These are phyloP conservation scores for Botrytis fabae DNA, from an alignment of 2,329 filamentous ascomycete species.

Conservation along the genomic window DNA sequence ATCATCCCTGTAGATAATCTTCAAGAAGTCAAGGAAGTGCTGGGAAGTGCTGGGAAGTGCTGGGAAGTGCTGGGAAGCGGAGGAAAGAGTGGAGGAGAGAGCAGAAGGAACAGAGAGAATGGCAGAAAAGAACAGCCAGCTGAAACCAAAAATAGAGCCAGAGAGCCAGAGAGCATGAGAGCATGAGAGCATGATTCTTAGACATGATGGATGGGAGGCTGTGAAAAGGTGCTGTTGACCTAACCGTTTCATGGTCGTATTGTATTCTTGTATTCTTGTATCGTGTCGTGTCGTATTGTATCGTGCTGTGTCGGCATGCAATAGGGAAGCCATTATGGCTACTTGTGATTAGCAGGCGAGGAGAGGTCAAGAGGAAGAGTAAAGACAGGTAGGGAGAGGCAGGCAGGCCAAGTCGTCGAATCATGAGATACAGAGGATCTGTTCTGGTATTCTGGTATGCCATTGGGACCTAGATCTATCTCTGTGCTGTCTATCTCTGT, in stretches of 20 bases:
- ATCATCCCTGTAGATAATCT: neutral
- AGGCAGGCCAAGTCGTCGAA: neutral
- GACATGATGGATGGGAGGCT: slow-evolving; percentile 3
- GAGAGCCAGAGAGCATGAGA: neutral
- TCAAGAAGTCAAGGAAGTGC: neutral
- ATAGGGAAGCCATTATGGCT: neutral
- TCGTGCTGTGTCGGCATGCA: too few species aligned
- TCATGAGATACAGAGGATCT: neutral
- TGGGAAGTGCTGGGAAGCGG: too few species aligned
- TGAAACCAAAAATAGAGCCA: slow-evolving; percentile 6
- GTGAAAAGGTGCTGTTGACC: neutral
- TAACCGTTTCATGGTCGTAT: neutral
- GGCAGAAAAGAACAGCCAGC: neutral
- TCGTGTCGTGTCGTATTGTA: too few species aligned
- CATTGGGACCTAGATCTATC: too few species aligned
- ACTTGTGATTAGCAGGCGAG: neutral
- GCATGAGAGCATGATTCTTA: too few species aligned
- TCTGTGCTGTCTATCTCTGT: too few species aligned
- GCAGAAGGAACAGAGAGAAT: neutral
- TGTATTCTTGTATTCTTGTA: neutral
- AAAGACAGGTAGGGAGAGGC: too few species aligned
- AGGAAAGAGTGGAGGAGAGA: neutral
- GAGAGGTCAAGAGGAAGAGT: neutral
- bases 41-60: too few species aligned
- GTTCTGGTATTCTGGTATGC: neutral